A percentile compares a stretch with the other conserved stretches of the same genome.
phyloP scores from a whole-genome alignment of 768 basidiomycete genomes.

The Antrodiella citrinella region DNA sequence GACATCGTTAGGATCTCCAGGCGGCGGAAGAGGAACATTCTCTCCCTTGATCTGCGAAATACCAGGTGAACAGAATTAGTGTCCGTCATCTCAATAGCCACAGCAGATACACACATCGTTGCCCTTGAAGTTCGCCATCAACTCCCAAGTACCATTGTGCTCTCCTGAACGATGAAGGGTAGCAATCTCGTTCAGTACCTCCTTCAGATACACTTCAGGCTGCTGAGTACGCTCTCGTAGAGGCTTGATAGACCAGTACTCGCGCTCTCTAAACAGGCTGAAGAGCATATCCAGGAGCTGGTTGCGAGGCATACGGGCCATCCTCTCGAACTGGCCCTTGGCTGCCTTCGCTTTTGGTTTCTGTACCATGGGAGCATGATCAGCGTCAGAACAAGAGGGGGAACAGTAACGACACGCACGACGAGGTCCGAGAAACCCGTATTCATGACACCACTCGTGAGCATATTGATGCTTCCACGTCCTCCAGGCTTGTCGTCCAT shows the following conservation, averaged over 20 bases:
- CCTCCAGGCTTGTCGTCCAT: slow-evolving; percentile 71
- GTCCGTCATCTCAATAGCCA: neutral
- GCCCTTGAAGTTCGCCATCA: slow-evolving; percentile 66
- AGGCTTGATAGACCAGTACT: slow-evolving; percentile 76
- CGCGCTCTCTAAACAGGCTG: slow-evolving; percentile 62
- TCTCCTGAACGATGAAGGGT: slow-evolving; percentile 74
- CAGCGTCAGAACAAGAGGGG: slow-evolving; percentile 1
- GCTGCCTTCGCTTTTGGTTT: slow-evolving; percentile 58
- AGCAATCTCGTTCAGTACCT: slow-evolving; percentile 71
- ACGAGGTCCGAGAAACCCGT: slow-evolving; percentile 62
- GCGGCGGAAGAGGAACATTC: slow-evolving; percentile 19
- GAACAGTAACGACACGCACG: slow-evolving; percentile 33
- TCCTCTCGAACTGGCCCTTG: slow-evolving; percentile 75
- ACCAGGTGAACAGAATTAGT: slow-evolving; percentile 8
- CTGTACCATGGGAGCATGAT: slow-evolving; percentile 25
- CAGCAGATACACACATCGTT: slow-evolving; percentile 39
- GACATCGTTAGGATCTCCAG: slow-evolving; percentile 20
- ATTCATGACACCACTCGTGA: slow-evolving; percentile 66
- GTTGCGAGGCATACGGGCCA: slow-evolving; percentile 87
- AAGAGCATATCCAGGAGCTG: slow-evolving; percentile 84
- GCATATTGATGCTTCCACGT: slow-evolving; percentile 65
- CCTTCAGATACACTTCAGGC: slow-evolving; percentile 81
- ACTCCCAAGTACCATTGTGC: slow-evolving; percentile 71
- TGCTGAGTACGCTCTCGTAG: slow-evolving; percentile 78
- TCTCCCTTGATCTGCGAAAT: slow-evolving; percentile 25